Base-by-base conservation (phyloP, 768 basidiomycete species). In the Hygrophorus pudorinus region DNA sequence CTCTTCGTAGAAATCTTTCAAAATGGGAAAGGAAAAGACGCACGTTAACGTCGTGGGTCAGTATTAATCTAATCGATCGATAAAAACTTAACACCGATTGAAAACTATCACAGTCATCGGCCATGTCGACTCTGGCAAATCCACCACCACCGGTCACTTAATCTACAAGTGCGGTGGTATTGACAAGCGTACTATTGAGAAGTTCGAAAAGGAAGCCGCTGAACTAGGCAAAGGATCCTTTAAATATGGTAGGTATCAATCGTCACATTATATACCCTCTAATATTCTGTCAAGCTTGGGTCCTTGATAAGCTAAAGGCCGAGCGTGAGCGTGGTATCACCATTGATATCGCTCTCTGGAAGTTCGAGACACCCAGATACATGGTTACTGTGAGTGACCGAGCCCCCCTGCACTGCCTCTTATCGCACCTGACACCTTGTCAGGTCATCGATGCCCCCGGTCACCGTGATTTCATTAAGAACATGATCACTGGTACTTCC, bases 161-260 rank as follows among this genome's bases (percentile, higher is more conserved):
- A 98, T 98, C 83, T 98, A 97, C 89, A 96, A 99, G 84, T 99
- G 96, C 68, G 96, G 96, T 83, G 96, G 96, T 87, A 99, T 99
- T 76, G 96, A 99, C 69, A 99, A 98, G 80, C 91, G 91, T 82
- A 92, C 90, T 65, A 93, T 94, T 56, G 91, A 93, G 73, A 96
- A 97, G 78, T 98, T 97, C 78, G 96, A 99, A 80, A 99, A 99
- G 84, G 96, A 99, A 75, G 96, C 96, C 59, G 90, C 91, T 74
- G 96, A 99, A 68, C 88, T 99, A 64, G 96, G 96, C 65, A 99
- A 99, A 77, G 91, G 93, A 67, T 90, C 89, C 65, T 96, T 89
- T 79, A 89, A 91, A 69, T 93, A 93, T 70, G 90, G 90, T 91
- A 53, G 56, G 84, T 66, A 49, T 45, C 20, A 33, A 40, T 30